Evolutionary conservation across 1,284 basidiomycete genomes (phyloP), one percentile per base, ranked within the genome.

Genomic region (Ceratobasidium sp.): DNA sequence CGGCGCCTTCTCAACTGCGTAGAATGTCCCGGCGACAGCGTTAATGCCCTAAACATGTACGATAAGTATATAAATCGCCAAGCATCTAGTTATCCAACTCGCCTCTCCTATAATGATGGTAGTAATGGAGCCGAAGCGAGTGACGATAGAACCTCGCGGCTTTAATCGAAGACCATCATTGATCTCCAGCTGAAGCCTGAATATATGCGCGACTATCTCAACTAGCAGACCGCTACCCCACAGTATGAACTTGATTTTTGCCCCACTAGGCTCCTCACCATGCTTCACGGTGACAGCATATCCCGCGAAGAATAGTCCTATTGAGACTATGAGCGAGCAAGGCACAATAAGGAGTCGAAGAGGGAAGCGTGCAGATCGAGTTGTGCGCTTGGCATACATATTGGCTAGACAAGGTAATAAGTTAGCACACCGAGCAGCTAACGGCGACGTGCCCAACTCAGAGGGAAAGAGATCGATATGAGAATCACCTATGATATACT

Each of bases 21-120:
- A 76, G 54, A 76, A 67, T 3, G 74, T 76, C 2, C 54, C 42
- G 15, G 74, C 74, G 52, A 76, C 67, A 3, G 74, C 74, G n/a
- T 76, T 76, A 52, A 76, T 59, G 13, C 74, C 62, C 74, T 76
- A 13, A 26, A 28, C n/a, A n/a, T 2, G 15, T 26, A 7, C 28
- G 7, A 12, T 40, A 13, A 38, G n/a, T n/a, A n/a, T n/a, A 38
- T n/a, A 5, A 64, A 4, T 26, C 15, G 1, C 20, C n/a, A n/a
- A 6, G 42, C 0, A 1, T 13, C 0, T 54, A 54, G 10, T 3
- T 33, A 20, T 20, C 10, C 17, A 28, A 33, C 74, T 12, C 44
- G 23, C 74, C 74, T 76, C 64, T 52, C 74, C 74, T 28, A 76
- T 38, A 46, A 76, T 76, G 33, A 76, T 76, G 0, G 54, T 59